phyloP scores from a whole-genome alignment of 1,284 basidiomycete species.

The Cerrena zonata region DNA sequence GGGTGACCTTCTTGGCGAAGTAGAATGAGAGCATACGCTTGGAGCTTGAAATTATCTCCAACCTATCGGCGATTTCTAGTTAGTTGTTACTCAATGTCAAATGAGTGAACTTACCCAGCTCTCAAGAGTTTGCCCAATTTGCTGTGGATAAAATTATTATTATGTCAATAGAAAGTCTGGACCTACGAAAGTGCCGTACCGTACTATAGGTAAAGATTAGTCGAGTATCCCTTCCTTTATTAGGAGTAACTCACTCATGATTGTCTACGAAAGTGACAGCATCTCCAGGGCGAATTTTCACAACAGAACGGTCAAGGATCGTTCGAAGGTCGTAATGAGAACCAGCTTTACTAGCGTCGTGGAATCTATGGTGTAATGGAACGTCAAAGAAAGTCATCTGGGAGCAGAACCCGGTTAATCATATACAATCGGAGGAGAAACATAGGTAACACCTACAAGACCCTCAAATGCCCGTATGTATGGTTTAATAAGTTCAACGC shows the following conservation, averaged over 20 bases:
- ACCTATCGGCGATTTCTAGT: slow-evolving; percentile 50
- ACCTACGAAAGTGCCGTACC: background rate
- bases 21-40: slow-evolving; percentile 84
- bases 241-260: slow-evolving; percentile 55
- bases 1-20: slow-evolving; percentile 82
- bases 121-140: slow-evolving; percentile 66
- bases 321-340: slow-evolving; percentile 60
- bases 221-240: background rate
- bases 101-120: slow-evolving; percentile 58
- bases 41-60: slow-evolving; percentile 60
- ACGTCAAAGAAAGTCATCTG: slow-evolving; percentile 78
- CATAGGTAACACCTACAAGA: slow-evolving; percentile 36
- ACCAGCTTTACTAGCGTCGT: slow-evolving; percentile 54
- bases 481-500: slow-evolving; percentile 45
- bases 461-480: slow-evolving; percentile 60
- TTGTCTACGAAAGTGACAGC: slow-evolving; percentile 81
- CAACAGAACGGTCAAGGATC: slow-evolving; percentile 55
- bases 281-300: slow-evolving; percentile 55
- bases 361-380: slow-evolving; percentile 69
- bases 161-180: slow-evolving; percentile 3
- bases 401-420: background rate
- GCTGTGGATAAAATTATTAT: slow-evolving; percentile 35
- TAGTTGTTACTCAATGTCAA: background rate
- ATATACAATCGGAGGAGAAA: background rate
- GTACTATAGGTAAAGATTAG: background rate